These are phyloP conservation scores for Rosellinia necatrix DNA, from an alignment of 2,329 filamentous ascomycete species.

Conservation along the genomic window DNA sequence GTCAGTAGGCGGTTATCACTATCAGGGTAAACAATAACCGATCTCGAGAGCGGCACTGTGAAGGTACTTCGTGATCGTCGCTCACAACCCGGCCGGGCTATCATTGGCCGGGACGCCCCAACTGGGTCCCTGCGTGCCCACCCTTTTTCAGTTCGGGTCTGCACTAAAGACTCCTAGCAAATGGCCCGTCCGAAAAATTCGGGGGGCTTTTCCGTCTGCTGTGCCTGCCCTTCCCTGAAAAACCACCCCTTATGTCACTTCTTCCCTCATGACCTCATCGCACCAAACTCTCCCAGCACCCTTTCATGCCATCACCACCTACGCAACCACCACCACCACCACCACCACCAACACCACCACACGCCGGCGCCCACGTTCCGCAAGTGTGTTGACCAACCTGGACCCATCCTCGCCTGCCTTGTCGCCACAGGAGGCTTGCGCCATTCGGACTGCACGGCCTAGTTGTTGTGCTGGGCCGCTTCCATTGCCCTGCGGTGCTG, in stretches of 20 bases:
- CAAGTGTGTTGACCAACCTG: conserved; percentile 23
- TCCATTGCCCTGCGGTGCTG: too few species aligned
- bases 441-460: conserved; percentile 22
- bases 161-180: conserved; percentile 14
- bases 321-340: neutral
- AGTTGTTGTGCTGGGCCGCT: neutral
- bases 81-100: conserved; percentile 34
- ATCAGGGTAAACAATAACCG: neutral
- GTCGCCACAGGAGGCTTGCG: conserved; percentile 29
- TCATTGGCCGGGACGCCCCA: conserved; percentile 33
- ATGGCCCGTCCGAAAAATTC: conserved; percentile 34
- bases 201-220: conserved; percentile 44
- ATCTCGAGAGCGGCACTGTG: conserved; percentile 32
- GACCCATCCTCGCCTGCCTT: conserved; percentile 8
- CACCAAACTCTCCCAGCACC: conserved; percentile 37
- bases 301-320: conserved; percentile 30
- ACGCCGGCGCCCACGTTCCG: conserved; percentile 4
- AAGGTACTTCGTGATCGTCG: conserved; percentile 38
- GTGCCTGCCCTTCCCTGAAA: conserved; percentile 43
- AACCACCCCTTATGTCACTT: conserved; percentile 47
- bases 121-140: conserved; percentile 17
- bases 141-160: conserved; percentile 19
- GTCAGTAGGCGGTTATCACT: too few species aligned
- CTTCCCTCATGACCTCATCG: conserved; percentile 47
- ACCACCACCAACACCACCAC: conserved; percentile 7